Base-by-base conservation (phyloP, 495 filamentous ascomycete species). In the Chaetomidium leptoderma region DNA sequence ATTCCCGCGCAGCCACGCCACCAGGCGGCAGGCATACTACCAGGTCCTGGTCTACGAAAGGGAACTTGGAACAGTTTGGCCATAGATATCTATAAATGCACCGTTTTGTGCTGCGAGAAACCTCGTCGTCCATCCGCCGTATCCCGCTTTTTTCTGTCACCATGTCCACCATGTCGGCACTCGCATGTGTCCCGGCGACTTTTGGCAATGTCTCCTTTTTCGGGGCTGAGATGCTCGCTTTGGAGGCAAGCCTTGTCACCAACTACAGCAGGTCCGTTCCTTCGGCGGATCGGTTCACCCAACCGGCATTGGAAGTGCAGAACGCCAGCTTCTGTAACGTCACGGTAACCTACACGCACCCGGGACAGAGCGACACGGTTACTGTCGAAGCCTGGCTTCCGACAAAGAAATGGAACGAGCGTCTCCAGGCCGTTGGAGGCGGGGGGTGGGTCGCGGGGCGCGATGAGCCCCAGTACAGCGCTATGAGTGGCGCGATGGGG, bases 241-340 rank as follows among this genome's bases (percentile, higher is more conserved):
- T 69, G 30, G 7, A 37, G 4, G 50, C 62, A 4, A 43, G 32
- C 4, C 44, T 62, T 2, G 64, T 69, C 7, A 57, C 50, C 35
- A 66, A 69, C 45, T 63, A 49, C 37, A 56, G 24, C 48, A 32
- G 42, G 4, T 36, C 51, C 8, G 50, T 64, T 4, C 39, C 56
- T 0, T 27, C 29, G 0, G 33, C 6, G 0, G 55, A 48, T 13
- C 21, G 50, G 10, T 56, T 55, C 42, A 59, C 54, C 7, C 56
- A 61, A 7, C 63, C 63, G 3, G 16, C 63, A 17, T 9, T 62
- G 0, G 11, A 48, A 2, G 43, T 60, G 9, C 8, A 52, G 35
- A 64, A 72, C 53, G 61, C 72, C 49, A 70, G 50, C 30, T 70
- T 77, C 56, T 81, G 76, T 63, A 71, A 78, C 53, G 65, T 78